These are phyloP conservation scores for Acidiella bohemica DNA, from an alignment of 495 filamentous ascomycete genomes.

Conservation along the genomic window DNA sequence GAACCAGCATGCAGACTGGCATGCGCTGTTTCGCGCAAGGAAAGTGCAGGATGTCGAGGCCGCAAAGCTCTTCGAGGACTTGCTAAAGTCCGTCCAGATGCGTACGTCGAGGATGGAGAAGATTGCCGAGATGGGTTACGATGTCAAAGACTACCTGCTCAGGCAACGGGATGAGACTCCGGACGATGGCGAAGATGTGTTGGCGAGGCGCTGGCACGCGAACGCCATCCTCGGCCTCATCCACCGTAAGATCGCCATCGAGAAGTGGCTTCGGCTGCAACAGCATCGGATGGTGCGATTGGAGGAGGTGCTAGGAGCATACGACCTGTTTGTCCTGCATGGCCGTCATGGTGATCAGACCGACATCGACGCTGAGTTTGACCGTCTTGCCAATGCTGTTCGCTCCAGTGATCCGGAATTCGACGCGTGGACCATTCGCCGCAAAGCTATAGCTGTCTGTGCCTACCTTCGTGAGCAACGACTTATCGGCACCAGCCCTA, in stretches of 20 bases:
- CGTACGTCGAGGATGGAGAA: constrained; percentile 54
- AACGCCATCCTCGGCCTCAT: constrained; percentile 58
- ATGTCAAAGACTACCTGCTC: constrained; percentile 76
- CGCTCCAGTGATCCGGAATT: constrained; percentile 37
- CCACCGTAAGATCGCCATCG: constrained; percentile 66
- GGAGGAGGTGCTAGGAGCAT: constrained; percentile 63
- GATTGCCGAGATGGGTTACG: constrained; percentile 62
- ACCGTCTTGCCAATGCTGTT: constrained; percentile 46
- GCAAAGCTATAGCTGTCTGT: constrained; percentile 54
- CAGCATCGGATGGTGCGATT: constrained; percentile 43
- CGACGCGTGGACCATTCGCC: constrained; percentile 39
- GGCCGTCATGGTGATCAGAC: constrained; percentile 56
- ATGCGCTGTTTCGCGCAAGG: constrained; percentile 50
- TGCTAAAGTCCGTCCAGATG: constrained; percentile 52
- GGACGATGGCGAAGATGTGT: constrained; percentile 53
- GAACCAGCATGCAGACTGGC: constrained; percentile 76
- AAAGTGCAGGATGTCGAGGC: constrained; percentile 40
- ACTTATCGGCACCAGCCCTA: constrained; percentile 52
- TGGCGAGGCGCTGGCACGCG: constrained; percentile 78
- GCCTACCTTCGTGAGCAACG: constrained; percentile 50
- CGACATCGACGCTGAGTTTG: constrained; percentile 52
- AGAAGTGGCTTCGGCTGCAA: constrained; percentile 51
- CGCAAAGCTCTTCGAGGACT: constrained; percentile 48
- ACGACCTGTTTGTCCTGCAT: constrained; percentile 75
- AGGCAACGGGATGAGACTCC: constrained; percentile 38